phyloP scores from a whole-genome alignment of 371 early-diverging fungal species.

The Fennellomyces sp. region DNA sequence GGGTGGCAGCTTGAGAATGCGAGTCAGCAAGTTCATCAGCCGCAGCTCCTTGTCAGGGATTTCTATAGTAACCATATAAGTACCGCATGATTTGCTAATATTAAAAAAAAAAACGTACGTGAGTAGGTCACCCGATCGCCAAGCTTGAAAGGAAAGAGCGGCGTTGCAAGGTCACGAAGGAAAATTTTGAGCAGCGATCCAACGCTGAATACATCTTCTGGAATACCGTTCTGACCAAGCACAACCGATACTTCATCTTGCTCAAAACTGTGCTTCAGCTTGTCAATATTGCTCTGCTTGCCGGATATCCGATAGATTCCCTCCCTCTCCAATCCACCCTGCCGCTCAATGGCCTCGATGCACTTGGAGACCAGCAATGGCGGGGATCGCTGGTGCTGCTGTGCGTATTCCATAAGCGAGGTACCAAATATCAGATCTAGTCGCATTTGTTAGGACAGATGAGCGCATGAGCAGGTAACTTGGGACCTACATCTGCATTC shows the following conservation, averaged over 20 bases:
- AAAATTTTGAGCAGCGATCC: constrained; percentile 68
- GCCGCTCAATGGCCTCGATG: constrained; percentile 60
- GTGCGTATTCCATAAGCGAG: constrained; percentile 53
- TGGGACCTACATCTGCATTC: constrained; percentile 35
- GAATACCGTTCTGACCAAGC: constrained; percentile 50
- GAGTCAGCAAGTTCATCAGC: constrained; percentile 51
- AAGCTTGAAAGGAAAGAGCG: constrained; percentile 63
- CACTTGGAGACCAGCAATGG: constrained; percentile 63
- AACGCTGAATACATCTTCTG: constrained; percentile 62
- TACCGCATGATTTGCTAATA: not conserved
- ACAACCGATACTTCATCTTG: constrained; percentile 54
- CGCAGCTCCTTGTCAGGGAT: constrained; percentile 52
- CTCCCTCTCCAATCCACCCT: constrained; percentile 66
- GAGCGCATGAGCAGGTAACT: not conserved
- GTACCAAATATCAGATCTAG: constrained; percentile 67
- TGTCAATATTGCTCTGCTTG: constrained; percentile 60
- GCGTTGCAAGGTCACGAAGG: constrained; percentile 66
- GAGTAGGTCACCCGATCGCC: constrained; percentile 62
- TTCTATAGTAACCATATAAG: constrained; percentile 22
- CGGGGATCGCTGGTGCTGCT: constrained; percentile 46
- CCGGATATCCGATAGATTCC: constrained; percentile 75
- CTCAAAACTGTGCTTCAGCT: constrained; percentile 60
- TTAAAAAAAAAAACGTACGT: constrained; percentile 25
- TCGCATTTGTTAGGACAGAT: not conserved
- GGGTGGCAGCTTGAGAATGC: constrained; percentile 52